These are phyloP conservation scores for Backusella mclennaniae DNA, from an alignment of 192 early-diverging fungal genomes.

Conservation along the genomic window DNA sequence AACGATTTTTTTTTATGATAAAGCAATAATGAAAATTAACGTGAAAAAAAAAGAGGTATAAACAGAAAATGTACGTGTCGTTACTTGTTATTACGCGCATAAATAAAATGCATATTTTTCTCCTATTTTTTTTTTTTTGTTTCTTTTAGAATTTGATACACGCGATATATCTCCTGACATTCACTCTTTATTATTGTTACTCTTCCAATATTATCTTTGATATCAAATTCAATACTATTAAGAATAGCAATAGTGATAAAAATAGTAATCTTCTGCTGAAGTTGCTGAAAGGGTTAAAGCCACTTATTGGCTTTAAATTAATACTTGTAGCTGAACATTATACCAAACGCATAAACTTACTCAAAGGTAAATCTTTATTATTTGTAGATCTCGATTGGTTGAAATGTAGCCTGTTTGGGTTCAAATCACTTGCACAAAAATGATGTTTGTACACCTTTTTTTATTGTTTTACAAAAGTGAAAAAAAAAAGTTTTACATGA, in stretches of 20 bases:
- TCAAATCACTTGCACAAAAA: not conserved
- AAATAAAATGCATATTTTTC: conserved; percentile 8
- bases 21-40: not conserved
- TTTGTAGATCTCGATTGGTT: conserved; percentile 5
- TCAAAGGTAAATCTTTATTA: not conserved
- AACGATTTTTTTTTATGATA: not conserved
- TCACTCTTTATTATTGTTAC: not conserved
- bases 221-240: not conserved
- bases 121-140: conserved; percentile 5
- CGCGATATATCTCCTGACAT: not conserved
- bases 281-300: not conserved
- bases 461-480: not conserved
- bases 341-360: not conserved
- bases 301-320: not conserved
- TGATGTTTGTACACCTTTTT: not conserved
- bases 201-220: not conserved
- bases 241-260: not conserved
- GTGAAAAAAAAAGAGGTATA: not conserved
- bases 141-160: conserved; percentile 2
- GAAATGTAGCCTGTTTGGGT: not conserved
- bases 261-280: not conserved
- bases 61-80: conserved; percentile 1
- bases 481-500: not conserved
- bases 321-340: not conserved
- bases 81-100: not conserved